These are phyloP conservation scores for Boechera retrofracta DNA, from an alignment of 345 rosid species.

Conservation along the genomic window DNA sequence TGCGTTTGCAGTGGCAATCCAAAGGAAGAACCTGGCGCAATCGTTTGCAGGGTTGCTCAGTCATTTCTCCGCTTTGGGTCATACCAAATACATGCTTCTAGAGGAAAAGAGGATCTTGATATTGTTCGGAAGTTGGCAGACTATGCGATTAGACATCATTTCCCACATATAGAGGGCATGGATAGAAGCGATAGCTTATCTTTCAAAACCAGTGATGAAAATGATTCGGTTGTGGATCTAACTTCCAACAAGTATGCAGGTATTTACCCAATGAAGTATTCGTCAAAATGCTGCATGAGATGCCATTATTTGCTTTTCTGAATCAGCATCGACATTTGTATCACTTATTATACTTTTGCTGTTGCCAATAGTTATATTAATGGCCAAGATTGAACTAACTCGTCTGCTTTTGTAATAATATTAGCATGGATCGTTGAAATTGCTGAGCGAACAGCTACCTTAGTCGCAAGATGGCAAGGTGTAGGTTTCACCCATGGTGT, in stretches of 20 bases:
- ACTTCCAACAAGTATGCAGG: constrained; percentile 99
- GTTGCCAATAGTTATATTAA: background rate
- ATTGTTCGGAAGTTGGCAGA: constrained; percentile 83
- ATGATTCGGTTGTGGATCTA: constrained; percentile 81
- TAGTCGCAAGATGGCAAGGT: constrained; percentile 95
- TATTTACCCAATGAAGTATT: constrained; percentile 34
- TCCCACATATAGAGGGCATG: constrained; percentile 86
- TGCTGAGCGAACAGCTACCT: constrained; percentile 87
- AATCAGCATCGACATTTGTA: no score
- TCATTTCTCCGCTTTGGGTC: constrained; percentile 94
- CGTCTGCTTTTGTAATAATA: constrained; percentile 30
- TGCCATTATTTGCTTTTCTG: background rate
- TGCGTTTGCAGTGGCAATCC: constrained; percentile 79
- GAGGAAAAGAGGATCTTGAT: constrained; percentile 87
- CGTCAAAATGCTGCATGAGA: constrained; percentile 9
- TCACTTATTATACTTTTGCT: background rate
- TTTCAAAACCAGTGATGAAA: constrained; percentile 79
- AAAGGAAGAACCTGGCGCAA: constrained; percentile 96
- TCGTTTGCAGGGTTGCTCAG: constrained; percentile 89
- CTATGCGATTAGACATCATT: constrained; percentile 91
- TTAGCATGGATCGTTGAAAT: constrained; percentile 95
- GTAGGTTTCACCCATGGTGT: constrained; percentile 99
- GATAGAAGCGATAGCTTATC: constrained; percentile 81
- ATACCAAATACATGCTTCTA: constrained; percentile 85
- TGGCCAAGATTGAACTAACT: constrained; percentile 29